Percentiles rank a stretch among this genome's conserved stretches.
phyloP scores from a whole-genome alignment of 2,329 filamentous ascomycete species.

The Phymatotrichopsis omnivora region DNA sequence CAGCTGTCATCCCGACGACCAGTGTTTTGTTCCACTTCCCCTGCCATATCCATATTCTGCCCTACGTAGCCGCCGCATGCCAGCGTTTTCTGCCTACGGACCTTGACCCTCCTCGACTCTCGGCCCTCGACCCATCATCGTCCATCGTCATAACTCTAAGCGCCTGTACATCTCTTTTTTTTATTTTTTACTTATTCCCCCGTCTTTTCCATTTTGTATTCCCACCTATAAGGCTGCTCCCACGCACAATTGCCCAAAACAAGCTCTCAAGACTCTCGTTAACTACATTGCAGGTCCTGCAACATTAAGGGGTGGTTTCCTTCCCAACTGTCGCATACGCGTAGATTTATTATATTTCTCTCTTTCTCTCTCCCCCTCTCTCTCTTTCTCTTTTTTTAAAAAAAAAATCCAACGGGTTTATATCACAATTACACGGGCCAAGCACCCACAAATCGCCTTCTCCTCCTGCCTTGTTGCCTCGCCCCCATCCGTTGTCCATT shows the following conservation, averaged over 20 bases:
- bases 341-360: background rate
- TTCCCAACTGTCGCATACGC: background rate
- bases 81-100: background rate
- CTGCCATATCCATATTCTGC: too few relatives aligned
- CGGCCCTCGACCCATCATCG: background rate
- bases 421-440: background rate
- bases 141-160: background rate
- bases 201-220: background rate
- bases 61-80: too few relatives aligned
- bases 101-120: background rate
- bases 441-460: background rate
- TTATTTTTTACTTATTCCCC: background rate
- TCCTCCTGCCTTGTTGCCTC: background rate
- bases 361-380: background rate
- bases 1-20: too few relatives aligned
- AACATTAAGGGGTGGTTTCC: background rate
- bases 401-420: background rate
- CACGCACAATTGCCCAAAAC: background rate
- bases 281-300: background rate
- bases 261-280: background rate
- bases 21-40: too few relatives aligned
- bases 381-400: background rate
- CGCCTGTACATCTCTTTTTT: background rate
- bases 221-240: background rate
- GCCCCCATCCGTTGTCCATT: background rate